Base-by-base conservation (phyloP, 202 grass and related monocot species). In the Zizania palustris region DNA sequence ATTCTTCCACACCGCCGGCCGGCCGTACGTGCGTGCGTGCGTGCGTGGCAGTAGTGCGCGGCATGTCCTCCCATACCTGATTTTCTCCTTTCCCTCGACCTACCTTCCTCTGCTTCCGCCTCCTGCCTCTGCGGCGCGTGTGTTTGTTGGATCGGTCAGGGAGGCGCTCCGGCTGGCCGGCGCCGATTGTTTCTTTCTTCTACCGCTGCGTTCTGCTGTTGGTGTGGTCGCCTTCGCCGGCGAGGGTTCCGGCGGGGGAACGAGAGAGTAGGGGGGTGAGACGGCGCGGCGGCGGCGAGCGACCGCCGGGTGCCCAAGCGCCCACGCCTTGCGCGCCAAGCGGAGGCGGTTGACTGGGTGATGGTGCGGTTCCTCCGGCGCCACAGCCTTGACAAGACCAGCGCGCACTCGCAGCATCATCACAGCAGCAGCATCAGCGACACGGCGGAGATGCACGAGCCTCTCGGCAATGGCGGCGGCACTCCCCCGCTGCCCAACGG, bases 321-420 rank as follows among this genome's bases (percentile, higher is more conserved):
- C 61, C 69, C 68, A 80, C 50, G 74, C 73, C 71, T 67, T 88
- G 67, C 72, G 74, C 63, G 83, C 50, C 46, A 85, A 83, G 77
- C 61, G 88, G 72, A 54, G 75, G 65, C 78, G 57, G 34, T 19
- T 81, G 62, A 55, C 75, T 80, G 85, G 89, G 88, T 88, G 81
- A 86, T 97, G 88, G 91, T 97, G 83, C 83, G 88, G 65, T 84
- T 93, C 81, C 77, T 93, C 39, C 82, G 84, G 80, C 83, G 78
- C 15, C 73, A 86, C 48, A 91, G 88, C 84, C 82, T 93, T 65
- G 86, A 91, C 51, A 89, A 77, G 81, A 77, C 54, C 55, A 77
- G 9, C 74, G 76, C 76, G 71, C 71, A 63, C 18, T 50, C 49
- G 49, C 54, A 14, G 4, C 74, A 64, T 28, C 57, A 57, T 6